Conservation (phyloP, 2,329 filamentous ascomycete genomes). For the Monosporascus sp. region DNA sequence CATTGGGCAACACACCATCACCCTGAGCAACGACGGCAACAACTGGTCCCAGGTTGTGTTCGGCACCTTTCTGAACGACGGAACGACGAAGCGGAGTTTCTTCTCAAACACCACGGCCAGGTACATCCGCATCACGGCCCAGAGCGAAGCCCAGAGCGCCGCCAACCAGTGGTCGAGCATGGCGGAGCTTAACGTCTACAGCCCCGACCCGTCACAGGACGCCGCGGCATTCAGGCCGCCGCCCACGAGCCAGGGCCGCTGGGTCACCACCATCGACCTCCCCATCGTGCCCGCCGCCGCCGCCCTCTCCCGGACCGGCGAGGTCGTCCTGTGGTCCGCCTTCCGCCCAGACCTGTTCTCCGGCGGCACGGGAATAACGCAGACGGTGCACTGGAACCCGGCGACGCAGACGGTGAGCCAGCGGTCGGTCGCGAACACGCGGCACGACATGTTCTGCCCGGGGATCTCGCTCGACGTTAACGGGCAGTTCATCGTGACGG, state of each 20-base stretch:
- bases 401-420: conserved; percentile 20
- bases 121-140: conserved; percentile 25
- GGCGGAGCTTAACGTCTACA: conserved; percentile 27
- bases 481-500: conserved; percentile 47
- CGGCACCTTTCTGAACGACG: conserved; percentile 26
- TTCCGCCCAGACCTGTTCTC: conserved; percentile 12
- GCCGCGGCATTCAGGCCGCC: conserved; percentile 10
- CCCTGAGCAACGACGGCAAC: conserved; percentile 22
- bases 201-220: conserved; percentile 12
- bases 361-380: conserved; percentile 13
- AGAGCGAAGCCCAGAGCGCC: conserved; percentile 21
- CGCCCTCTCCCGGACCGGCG: conserved; percentile 20
- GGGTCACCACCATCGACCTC: conserved; percentile 31
- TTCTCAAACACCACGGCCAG: conserved; percentile 25
- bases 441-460: conserved; percentile 54
- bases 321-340: conserved; percentile 22
- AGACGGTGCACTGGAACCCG: conserved; percentile 14
- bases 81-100: conserved; percentile 25
- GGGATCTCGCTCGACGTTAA: conserved; percentile 45
- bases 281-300: conserved; percentile 31
- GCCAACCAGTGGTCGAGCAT: conserved; percentile 26
- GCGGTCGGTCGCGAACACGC: conserved; percentile 33
- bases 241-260: conserved; percentile 22
- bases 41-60: conserved; percentile 23
- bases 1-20: conserved; percentile 25